These are phyloP conservation scores for Fusarium protoensiforme DNA, from an alignment of 2,329 filamentous ascomycete genomes.

Conservation along the genomic window DNA sequence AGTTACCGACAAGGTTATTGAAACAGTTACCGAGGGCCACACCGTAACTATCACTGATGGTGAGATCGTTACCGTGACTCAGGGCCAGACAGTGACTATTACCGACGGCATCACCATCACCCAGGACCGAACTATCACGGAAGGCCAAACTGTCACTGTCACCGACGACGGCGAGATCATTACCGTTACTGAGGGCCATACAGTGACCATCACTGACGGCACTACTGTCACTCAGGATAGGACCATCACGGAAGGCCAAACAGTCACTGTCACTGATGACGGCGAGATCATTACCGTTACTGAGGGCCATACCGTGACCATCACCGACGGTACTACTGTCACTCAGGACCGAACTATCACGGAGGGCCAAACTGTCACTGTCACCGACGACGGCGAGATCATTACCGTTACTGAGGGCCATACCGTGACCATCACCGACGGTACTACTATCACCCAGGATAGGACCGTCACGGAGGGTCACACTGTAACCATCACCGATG, in stretches of 20 bases:
- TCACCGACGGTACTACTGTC: slow-evolving; percentile 8
- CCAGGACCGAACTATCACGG: neutral
- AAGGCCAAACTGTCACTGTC: neutral
- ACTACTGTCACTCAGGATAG: neutral
- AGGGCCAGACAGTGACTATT: slow-evolving; percentile 8
- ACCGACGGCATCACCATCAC: slow-evolving; percentile 9
- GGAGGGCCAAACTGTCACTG: neutral
- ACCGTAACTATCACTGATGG: neutral
- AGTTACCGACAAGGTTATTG: neutral
- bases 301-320: slow-evolving; percentile 3
- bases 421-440: slow-evolving; percentile 9
- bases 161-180: too few relatives aligned
- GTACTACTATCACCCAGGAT: neutral
- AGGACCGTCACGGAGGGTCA: neutral
- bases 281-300: slow-evolving; percentile 5
- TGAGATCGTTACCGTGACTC: slow-evolving; percentile 4
- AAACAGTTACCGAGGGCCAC: neutral
- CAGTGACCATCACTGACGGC: slow-evolving; percentile 10
- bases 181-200: neutral
- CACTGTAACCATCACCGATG: neutral
- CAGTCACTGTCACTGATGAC: neutral
- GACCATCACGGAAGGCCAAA: neutral
- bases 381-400: neutral
- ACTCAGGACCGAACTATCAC: neutral
- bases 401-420: slow-evolving; percentile 3